Percentiles rank a stretch among this genome's conserved stretches.
These are phyloP conservation scores for Cladosporium sp. DNA, from an alignment of 2,329 filamentous ascomycete genomes.

Conservation along the genomic window DNA sequence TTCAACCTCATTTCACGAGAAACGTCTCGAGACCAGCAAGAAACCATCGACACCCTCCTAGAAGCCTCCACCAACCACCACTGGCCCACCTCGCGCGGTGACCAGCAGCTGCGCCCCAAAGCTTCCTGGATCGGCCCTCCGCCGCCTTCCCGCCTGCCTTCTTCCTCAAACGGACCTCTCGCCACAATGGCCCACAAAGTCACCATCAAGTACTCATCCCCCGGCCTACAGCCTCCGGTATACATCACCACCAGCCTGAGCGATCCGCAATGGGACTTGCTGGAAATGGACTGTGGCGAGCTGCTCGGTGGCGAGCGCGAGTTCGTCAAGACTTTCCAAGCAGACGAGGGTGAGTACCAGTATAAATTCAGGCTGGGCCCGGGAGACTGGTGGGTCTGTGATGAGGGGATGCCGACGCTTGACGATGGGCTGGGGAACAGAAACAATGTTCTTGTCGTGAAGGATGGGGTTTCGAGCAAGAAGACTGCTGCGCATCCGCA, in stretches of 20 bases:
- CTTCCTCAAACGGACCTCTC: constrained; percentile 14
- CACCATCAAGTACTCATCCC: constrained; percentile 58
- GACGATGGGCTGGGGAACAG: constrained; percentile 50
- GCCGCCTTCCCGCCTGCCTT: constrained; percentile 13
- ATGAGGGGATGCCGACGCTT: constrained; percentile 56
- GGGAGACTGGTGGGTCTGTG: constrained; percentile 66
- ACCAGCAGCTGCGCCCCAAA: neutral
- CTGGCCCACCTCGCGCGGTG: neutral
- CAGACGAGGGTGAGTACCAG: constrained; percentile 58
- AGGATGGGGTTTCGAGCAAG: constrained; percentile 9
- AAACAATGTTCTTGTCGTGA: constrained; percentile 47
- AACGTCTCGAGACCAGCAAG: neutral
- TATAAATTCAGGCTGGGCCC: constrained; percentile 71
- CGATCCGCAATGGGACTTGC: constrained; percentile 60
- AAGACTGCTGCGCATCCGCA: constrained; percentile 6
- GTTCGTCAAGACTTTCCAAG: constrained; percentile 51
- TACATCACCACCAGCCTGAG: constrained; percentile 68
- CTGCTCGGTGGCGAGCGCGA: constrained; percentile 42
- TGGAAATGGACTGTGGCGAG: constrained; percentile 58
- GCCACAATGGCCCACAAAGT: constrained; percentile 37
- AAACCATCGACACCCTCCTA: constrained; percentile 6
- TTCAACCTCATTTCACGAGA: constrained; percentile 3
- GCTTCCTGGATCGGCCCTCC: constrained; percentile 30
- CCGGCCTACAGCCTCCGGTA: constrained; percentile 61
- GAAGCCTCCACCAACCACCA: neutral